Conservation (phyloP, 2,329 filamentous ascomycete species). For the Monosporascus sp. region DNA sequence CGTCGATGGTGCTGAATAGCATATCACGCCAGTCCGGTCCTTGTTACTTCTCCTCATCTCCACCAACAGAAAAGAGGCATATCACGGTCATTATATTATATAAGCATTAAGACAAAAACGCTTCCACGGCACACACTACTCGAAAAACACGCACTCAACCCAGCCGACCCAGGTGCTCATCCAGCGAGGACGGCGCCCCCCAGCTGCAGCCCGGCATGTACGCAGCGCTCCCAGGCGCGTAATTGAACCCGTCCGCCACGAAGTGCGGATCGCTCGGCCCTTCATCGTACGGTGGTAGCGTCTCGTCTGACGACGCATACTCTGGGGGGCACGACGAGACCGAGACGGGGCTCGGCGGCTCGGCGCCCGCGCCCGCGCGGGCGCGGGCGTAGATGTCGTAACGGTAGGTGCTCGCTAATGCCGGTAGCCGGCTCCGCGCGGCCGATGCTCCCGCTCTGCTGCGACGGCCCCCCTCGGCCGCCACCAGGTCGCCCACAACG, state of each 20-base stretch:
- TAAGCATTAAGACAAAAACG: too few relatives aligned
- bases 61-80: too few relatives aligned
- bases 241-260: constrained; percentile 39
- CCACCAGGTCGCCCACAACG: constrained; percentile 40
- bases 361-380: constrained; percentile 11
- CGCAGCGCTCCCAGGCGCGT: constrained; percentile 26
- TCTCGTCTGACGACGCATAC: constrained; percentile 30
- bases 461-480: constrained; percentile 34
- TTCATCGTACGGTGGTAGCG: constrained; percentile 38
- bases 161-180: constrained; percentile 21
- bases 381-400: constrained; percentile 9
- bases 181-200: constrained; percentile 15
- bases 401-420: constrained; percentile 6
- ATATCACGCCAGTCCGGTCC: too few relatives aligned
- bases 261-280: constrained; percentile 26
- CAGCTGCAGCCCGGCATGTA: constrained; percentile 20
- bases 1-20: too few relatives aligned
- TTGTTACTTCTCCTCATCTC: too few relatives aligned
- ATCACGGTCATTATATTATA: too few relatives aligned
- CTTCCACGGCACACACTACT: too few relatives aligned
- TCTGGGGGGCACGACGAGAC: constrained; percentile 19
- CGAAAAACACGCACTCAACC: constrained; percentile 7
- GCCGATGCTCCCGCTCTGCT: background rate
- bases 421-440: background rate
- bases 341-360: constrained; percentile 22